phyloP scores from a whole-genome alignment of 1,139 yeast genomes.

The Lodderomyces margitis region DNA sequence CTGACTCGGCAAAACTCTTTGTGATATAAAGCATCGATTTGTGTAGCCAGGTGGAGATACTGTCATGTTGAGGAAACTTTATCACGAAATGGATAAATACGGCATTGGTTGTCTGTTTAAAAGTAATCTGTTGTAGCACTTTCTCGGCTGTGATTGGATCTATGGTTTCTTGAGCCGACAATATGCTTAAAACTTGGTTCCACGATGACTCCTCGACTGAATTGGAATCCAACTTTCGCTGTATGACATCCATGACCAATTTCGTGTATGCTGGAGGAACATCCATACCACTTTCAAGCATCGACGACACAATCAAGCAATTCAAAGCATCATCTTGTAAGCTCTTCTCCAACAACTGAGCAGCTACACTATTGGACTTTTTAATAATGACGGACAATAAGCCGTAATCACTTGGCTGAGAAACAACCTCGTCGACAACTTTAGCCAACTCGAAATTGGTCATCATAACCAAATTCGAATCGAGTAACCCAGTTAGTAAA shows the following conservation, averaged over 20 bases:
- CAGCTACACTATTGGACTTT: slow-evolving; percentile 13
- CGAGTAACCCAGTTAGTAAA: slow-evolving; percentile 12
- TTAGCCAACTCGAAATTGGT: slow-evolving; percentile 20
- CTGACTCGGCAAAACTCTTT: slow-evolving; percentile 57
- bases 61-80: slow-evolving; percentile 2
- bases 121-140: slow-evolving; percentile 14
- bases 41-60: slow-evolving; percentile 36
- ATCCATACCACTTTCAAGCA: slow-evolving; percentile 11
- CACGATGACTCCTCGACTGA: slow-evolving; percentile 14
- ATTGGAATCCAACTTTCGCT: slow-evolving; percentile 11
- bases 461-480: slow-evolving; percentile 23
- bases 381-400: slow-evolving; percentile 24
- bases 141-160: slow-evolving; percentile 1
- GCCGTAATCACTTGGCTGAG: slow-evolving; percentile 17
- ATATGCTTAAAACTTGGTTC: slow-evolving; percentile 14
- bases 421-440: slow-evolving; percentile 17
- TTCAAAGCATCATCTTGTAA: slow-evolving; percentile 21
- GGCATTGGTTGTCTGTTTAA: slow-evolving; percentile 24
- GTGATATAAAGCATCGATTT: slow-evolving; percentile 60
- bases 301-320: slow-evolving; percentile 23
- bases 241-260: slow-evolving; percentile 9
- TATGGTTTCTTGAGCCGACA: slow-evolving; percentile 2
- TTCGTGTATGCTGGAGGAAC: slow-evolving; percentile 10
- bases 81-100: slow-evolving; percentile 24
- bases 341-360: slow-evolving; percentile 17